phyloP scores from a whole-genome alignment of 495 filamentous ascomycete species.

The Penicillium bovifimosum region DNA sequence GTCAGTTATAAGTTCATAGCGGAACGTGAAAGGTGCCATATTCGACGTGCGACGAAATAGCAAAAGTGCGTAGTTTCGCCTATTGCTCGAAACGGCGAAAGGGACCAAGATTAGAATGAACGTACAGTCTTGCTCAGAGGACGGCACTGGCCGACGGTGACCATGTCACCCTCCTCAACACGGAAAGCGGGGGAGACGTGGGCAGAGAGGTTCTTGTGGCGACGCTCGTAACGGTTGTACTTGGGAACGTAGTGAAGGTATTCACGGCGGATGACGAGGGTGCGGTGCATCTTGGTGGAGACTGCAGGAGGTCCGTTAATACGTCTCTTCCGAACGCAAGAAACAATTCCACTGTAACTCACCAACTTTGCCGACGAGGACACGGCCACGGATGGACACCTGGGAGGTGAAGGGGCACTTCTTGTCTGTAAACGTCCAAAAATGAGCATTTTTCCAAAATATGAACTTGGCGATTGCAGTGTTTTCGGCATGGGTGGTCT shows the following conservation, averaged over 20 bases:
- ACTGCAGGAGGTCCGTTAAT: constrained; percentile 33
- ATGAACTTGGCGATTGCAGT: constrained; percentile 3
- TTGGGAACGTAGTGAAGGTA: constrained; percentile 99
- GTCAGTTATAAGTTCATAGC: constrained; percentile 17
- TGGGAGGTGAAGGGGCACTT: constrained; percentile 99
- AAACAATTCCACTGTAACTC: not conserved
- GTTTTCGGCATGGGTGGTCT: constrained; percentile 8
- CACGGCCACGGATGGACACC: constrained; percentile 98
- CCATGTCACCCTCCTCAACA: constrained; percentile 98
- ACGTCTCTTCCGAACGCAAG: not conserved
- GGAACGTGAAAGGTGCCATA: not conserved
- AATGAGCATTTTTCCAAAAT: constrained; percentile 22
- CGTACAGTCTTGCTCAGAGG: constrained; percentile 97
- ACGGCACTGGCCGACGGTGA: constrained; percentile 98
- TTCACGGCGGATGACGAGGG: constrained; percentile 97
- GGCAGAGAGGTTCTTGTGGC: constrained; percentile 98
- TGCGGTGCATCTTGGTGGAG: constrained; percentile 99
- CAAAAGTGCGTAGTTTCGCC: not conserved
- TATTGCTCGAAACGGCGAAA: not conserved
- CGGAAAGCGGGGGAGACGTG: constrained; percentile 99
- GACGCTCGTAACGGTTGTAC: constrained; percentile 98
- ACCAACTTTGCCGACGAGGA: constrained; percentile 89
- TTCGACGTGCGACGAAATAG: not conserved
- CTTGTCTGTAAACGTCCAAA: constrained; percentile 66
- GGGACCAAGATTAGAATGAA: constrained; percentile 16